phyloP scores from a whole-genome alignment of 352 stramenopile species.

The Vaucheria bursata region DNA sequence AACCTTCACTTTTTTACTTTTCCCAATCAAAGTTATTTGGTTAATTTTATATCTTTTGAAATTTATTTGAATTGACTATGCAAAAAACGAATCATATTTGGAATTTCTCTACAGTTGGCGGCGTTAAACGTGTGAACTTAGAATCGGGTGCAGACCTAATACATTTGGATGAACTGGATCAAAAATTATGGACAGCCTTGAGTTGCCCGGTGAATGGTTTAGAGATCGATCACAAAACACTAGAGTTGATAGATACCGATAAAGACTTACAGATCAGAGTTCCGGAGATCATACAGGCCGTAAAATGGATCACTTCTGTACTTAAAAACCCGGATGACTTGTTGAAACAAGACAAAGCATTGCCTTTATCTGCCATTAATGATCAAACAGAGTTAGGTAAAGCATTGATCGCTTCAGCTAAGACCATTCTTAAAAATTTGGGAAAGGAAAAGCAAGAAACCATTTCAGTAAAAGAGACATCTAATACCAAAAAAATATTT shows the following conservation, averaged over 20 bases:
- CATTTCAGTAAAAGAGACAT: neutral
- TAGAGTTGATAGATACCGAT: neutral
- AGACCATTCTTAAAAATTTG: conserved; percentile 1
- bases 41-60: too few relatives aligned
- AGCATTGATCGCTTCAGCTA: neutral
- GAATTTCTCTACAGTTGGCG: neutral
- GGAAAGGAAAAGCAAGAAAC: neutral
- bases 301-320: neutral
- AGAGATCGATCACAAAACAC: neutral
- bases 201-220: neutral
- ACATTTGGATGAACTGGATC: neutral
- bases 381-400: neutral
- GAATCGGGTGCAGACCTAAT: neutral
- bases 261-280: neutral
- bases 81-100: conserved; percentile 6
- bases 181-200: neutral
- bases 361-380: neutral
- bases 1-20: too few relatives aligned
- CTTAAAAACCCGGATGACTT: neutral
- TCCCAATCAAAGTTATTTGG: too few relatives aligned
- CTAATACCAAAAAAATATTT: conserved; percentile 4
- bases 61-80: too few relatives aligned
- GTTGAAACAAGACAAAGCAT: neutral
- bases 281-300: neutral
- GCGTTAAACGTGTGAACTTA: neutral